Percentiles rank a stretch among this genome's conserved stretches.
Evolutionary conservation across 2,329 filamentous ascomycete genomes (phyloP).

Genomic region (Cadophora sp.): DNA sequence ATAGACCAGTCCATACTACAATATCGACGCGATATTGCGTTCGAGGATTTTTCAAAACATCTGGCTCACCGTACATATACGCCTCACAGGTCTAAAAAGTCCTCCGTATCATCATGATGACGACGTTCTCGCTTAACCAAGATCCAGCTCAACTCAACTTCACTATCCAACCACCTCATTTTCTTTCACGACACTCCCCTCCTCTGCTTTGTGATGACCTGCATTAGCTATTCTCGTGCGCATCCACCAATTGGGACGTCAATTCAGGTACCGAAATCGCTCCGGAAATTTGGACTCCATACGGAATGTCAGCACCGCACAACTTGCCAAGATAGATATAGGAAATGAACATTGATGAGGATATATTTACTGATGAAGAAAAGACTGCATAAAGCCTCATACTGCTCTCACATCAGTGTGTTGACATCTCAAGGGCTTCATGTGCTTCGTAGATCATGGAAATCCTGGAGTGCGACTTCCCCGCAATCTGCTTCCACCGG

Average conservation of each 20-base stretch:
- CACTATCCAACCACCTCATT: background rate
- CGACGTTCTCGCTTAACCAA: constrained; percentile 12
- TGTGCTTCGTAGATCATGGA: background rate
- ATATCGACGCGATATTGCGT: background rate
- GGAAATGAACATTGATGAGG: background rate
- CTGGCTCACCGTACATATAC: constrained; percentile 15
- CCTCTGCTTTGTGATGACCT: constrained; percentile 1
- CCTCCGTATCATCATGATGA: background rate
- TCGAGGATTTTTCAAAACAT: background rate
- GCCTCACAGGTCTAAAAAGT: constrained; percentile 6
- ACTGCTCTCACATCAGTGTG: background rate
- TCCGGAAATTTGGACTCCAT: background rate
- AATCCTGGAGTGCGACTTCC: background rate
- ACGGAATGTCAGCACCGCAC: background rate
- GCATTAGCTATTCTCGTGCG: constrained; percentile 2
- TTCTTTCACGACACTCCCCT: constrained; percentile 14
- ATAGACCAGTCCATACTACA: background rate
- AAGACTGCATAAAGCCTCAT: background rate
- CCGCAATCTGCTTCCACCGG: constrained; percentile 12
- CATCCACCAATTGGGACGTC: constrained; percentile 10
- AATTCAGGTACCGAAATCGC: constrained; percentile 10
- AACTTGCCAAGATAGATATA: background rate
- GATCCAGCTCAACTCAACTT: background rate
- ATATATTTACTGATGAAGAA: background rate
- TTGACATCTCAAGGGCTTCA: background rate